Conservation (phyloP, 2,329 filamentous ascomycete genomes). For the Botrytis cinerea region DNA sequence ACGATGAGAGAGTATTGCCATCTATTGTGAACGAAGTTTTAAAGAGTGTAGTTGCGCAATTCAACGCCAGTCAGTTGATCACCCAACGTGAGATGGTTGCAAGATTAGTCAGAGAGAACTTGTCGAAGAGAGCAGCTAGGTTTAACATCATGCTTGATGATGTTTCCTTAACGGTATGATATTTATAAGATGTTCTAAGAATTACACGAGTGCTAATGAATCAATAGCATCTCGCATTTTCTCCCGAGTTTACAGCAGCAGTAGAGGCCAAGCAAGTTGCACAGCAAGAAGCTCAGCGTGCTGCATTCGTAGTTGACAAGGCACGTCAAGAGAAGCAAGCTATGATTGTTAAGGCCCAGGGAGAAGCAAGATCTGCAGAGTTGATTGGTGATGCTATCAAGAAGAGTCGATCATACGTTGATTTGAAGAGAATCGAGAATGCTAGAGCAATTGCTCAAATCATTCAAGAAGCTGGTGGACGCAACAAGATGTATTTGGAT, state of each 20-base stretch:
- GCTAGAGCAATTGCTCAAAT: slow-evolving; percentile 85
- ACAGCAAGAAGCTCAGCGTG: slow-evolving; percentile 92
- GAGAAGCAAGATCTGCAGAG: slow-evolving; percentile 96
- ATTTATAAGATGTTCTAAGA: not conserved
- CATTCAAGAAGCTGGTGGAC: slow-evolving; percentile 79
- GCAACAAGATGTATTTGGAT: slow-evolving; percentile 94
- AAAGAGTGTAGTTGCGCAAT: slow-evolving; percentile 98
- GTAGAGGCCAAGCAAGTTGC: slow-evolving; percentile 75
- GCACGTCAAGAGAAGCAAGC: slow-evolving; percentile 99
- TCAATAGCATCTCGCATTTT: slow-evolving; percentile 67
- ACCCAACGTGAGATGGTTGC: slow-evolving; percentile 98
- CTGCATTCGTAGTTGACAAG: slow-evolving; percentile 98
- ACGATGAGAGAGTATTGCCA: slow-evolving; percentile 93
- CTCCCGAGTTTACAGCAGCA: slow-evolving; percentile 71
- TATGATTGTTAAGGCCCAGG: slow-evolving; percentile 96
- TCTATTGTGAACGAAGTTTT: slow-evolving; percentile 98
- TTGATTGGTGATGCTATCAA: slow-evolving; percentile 99
- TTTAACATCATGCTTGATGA: slow-evolving; percentile 99
- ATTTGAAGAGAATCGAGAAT: slow-evolving; percentile 98
- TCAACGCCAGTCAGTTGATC: slow-evolving; percentile 97
- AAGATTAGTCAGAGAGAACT: slow-evolving; percentile 85
- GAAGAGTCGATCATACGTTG: slow-evolving; percentile 96
- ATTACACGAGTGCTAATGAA: slow-evolving; percentile 14
- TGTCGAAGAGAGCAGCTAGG: slow-evolving; percentile 84
- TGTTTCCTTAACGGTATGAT: slow-evolving; percentile 86